Evolutionary conservation across 2,329 filamentous ascomycete species (phyloP).

Genomic region (Verticillium tricorpus): DNA sequence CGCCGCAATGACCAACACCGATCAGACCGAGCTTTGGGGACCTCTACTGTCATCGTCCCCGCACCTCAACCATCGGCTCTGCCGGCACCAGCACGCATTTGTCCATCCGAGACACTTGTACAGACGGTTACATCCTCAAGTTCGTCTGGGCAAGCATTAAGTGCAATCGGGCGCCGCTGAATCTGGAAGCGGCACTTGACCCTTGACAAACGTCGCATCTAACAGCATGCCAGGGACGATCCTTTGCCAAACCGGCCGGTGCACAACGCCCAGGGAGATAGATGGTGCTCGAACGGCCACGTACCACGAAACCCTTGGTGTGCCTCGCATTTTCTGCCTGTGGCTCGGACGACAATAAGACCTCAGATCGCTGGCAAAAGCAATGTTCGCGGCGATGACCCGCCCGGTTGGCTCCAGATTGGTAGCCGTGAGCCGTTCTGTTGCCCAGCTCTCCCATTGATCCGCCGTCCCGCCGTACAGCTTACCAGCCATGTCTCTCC

Average conservation of each 20-base stretch:
- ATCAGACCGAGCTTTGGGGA: background rate
- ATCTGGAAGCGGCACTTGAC: background rate
- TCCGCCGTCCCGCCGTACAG: background rate
- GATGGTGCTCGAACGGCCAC: background rate
- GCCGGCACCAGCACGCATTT: background rate
- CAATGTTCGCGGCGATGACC: background rate
- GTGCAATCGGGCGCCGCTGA: background rate
- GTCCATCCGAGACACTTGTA: background rate
- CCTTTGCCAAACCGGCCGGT: background rate
- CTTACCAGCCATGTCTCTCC: background rate
- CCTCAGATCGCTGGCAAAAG: background rate
- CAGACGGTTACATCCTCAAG: background rate
- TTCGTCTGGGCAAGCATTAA: background rate
- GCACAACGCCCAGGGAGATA: background rate
- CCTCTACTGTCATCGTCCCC: background rate
- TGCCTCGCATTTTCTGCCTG: background rate
- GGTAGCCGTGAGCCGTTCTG: background rate
- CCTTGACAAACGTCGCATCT: background rate
- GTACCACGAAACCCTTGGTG: background rate
- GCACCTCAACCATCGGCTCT: background rate
- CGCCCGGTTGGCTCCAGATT: background rate
- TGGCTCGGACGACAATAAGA: background rate
- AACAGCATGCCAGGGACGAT: background rate
- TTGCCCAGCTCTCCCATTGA: background rate
- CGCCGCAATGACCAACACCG: background rate